These are phyloP conservation scores for Candida methanosorbosa DNA, from an alignment of 805 yeast species.

Conservation along the genomic window DNA sequence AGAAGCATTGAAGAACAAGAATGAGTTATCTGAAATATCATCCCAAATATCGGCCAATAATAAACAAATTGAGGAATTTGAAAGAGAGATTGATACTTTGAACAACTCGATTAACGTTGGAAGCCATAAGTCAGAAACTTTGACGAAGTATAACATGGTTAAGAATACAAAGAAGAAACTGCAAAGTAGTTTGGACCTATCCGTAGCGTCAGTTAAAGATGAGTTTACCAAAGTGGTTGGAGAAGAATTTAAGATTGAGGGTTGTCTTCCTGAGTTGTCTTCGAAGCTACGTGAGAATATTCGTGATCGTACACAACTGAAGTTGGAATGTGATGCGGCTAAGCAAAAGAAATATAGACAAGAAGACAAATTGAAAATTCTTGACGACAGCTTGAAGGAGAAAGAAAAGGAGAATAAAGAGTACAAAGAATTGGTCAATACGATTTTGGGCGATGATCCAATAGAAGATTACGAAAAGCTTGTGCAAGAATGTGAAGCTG, in stretches of 20 bases:
- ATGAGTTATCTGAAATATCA: conserved; percentile 21
- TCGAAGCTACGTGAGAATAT: neutral
- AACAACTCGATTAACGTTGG: conserved; percentile 40
- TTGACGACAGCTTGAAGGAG: no score
- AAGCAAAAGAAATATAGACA: neutral
- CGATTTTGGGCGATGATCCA: conserved; percentile 26
- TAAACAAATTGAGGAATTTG: conserved; percentile 25
- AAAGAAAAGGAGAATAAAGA: conserved; percentile 4
- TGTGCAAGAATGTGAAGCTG: conserved; percentile 49
- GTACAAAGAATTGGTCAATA: conserved; percentile 8
- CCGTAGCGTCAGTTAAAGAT: neutral
- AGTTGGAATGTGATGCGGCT: neutral
- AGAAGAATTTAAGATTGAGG: neutral
- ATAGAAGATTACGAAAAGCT: conserved; percentile 43
- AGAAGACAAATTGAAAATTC: neutral
- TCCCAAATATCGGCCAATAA: conserved; percentile 30
- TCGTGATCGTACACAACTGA: conserved; percentile 1
- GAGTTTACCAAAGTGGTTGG: conserved; percentile 1
- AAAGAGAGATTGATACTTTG: conserved; percentile 42
- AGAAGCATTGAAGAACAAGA: conserved; percentile 18
- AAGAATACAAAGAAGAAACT: conserved; percentile 26
- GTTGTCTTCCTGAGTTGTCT: neutral
- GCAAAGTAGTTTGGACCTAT: conserved; percentile 4
- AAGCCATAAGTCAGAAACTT: conserved; percentile 49
- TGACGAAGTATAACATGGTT: conserved; percentile 43